Base-by-base conservation (phyloP, 2,329 filamentous ascomycete species). In the Chaetomiaceae sp. region DNA sequence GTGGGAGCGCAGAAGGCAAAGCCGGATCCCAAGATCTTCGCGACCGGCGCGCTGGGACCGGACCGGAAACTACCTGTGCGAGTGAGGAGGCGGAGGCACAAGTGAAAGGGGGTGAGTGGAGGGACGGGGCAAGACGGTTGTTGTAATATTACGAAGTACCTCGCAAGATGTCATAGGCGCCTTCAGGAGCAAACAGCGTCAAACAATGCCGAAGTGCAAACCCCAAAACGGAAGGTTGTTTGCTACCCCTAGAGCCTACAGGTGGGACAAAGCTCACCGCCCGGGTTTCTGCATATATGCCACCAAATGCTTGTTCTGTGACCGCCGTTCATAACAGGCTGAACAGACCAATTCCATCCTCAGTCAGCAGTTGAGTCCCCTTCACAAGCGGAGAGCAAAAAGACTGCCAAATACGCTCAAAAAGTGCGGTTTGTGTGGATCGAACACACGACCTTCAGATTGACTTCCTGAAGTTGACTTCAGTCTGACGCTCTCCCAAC, bases 401-500 rank as follows among this genome's bases (percentile, higher is more conserved):
- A 19, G 6, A 11, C 26, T 27, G 26, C 26, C 26, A 27, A 27
- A 29, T 11, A 29, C 10, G 8, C 3, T 29, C 14, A 29, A 17
- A 14, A 26, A 9, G 14, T 53, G 51, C 51, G 51, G 51, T 50
- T 53, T 53, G 32, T 53, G 51, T 50, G 51, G 51, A 53, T 53
- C 51, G 51, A 53, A 53, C 51, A 50, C 51, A 53, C 32, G 51
- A 53, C 51, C 51, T 53, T 53, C 48, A 53, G 51, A 53, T 53
- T 48, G 27, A 45, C 6, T 44, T 43, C 38, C 42, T 12, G 40
- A 53, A 49, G 48, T 49, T 48, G 9, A 43, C 51, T 53, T 53
- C 51, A 53, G 51, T 53, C 51, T 53, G 48, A 53, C 51, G 51
- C 51, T 53, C 48, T 53, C 51, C 51, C 51, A 53, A 53, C 51